Base-by-base conservation (phyloP, 1,284 basidiomycete species). In the Bjerkandera adusta region DNA sequence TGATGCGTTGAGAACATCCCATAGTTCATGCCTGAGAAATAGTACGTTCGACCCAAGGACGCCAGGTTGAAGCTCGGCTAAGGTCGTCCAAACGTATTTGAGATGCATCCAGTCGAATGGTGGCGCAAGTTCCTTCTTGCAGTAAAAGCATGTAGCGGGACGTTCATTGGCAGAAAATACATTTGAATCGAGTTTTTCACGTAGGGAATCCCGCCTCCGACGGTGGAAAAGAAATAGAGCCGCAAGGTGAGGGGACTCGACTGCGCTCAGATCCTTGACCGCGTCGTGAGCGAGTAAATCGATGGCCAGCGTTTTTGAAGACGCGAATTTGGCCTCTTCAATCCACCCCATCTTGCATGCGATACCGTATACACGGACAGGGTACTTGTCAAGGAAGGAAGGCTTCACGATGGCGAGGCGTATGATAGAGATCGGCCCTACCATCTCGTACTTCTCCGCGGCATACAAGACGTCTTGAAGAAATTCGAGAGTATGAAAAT, bases 391-490 rank as follows among this genome's bases (percentile, higher is more conserved):
- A 11, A 72, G 57, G 40, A 79, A 64, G 0, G 66, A 59, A 0
- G 72, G 72, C 0, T 68, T 71, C 55, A 75, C 67, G 39, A 78
- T 61, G 4, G 73, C 67, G 30, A 73, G 67, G n/a, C 77, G 77
- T 36, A 80, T 55, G 47, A 79, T 69, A 6, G 76, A 76, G 39
- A 68, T 60, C 3, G 76, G 73, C 0, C 76, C 76, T 0, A 76
- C 69, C 73, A 81, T 81, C 33, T 83, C 81, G 58, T 81, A 84
- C 54, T 81, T 83, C 51, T 83, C 81, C 0, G 79, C 73, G 0
- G 76, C 78, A 41, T 68, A 73, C 3, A 82, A 62, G 10, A 83
- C 54, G 2, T 66, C 57, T 33, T 81, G 78, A 45, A 82, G 57
- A 24, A 57, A 53, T 53, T 79, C 75, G 54, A 74, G 71, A 1